A percentile compares a stretch with the other conserved stretches of the same genome.
Conservation (phyloP, 2,329 filamentous ascomycete genomes). For the Ophiocordyceps camponoti-saundersi region DNA sequence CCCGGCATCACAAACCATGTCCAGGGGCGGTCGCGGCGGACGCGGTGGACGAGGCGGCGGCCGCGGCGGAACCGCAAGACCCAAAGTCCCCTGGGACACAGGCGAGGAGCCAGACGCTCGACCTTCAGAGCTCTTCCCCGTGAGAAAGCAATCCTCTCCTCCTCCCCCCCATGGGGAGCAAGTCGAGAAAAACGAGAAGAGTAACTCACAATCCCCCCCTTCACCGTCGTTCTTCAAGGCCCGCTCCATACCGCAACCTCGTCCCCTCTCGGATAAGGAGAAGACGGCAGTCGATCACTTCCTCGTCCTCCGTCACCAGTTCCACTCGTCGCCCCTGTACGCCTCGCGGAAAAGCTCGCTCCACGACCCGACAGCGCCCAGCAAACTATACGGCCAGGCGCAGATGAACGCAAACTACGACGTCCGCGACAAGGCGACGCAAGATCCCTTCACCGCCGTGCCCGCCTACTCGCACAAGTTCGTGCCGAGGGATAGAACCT, state of each 20-base stretch:
- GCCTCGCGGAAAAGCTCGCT: conserved; percentile 31
- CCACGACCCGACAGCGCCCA: conserved; percentile 20
- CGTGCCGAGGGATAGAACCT: conserved; percentile 28
- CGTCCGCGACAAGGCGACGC: conserved; percentile 34
- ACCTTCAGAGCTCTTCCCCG: conserved; percentile 43
- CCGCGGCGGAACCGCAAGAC: conserved; percentile 25
- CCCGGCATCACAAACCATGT: conserved; percentile 19
- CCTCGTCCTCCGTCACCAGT: conserved; percentile 37
- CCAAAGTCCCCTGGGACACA: conserved; percentile 32
- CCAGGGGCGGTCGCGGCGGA: conserved; percentile 33
- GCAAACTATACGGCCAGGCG: conserved; percentile 35
- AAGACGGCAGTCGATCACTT: conserved; percentile 30
- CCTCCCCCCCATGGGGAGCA: background rate
- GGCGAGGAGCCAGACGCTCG: conserved; percentile 37
- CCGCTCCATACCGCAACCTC: conserved; percentile 30
- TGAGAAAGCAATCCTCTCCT: conserved; percentile 11
- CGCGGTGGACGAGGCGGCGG: conserved; percentile 31
- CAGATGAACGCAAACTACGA: conserved; percentile 40
- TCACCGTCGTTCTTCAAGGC: conserved; percentile 15
- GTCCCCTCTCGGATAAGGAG: conserved; percentile 25
- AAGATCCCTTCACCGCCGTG: conserved; percentile 40
- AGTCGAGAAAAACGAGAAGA: too few species aligned
- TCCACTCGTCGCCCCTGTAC: conserved; percentile 37
- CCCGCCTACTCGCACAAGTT: conserved; percentile 42
- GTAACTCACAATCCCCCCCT: background rate